Base-by-base conservation (phyloP, 2,329 filamentous ascomycete species). In the Ophiostoma piceae region DNA sequence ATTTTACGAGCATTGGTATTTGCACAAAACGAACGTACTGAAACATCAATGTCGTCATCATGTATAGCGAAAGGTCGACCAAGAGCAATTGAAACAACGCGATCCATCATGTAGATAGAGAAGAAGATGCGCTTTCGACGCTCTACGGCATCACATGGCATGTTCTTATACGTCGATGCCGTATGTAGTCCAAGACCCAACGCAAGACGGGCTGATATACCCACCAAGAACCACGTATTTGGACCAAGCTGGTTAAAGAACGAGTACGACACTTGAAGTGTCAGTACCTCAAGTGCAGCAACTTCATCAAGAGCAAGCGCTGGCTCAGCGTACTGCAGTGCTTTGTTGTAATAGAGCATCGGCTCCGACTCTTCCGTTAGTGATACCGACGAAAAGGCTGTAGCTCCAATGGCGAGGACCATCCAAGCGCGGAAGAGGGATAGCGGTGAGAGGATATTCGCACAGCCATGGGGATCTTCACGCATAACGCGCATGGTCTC, bases 81-180 rank as follows among this genome's bases (percentile, higher is more conserved):
- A 1, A 83, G 73, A 2, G 81, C 78, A 37, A 80, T 78, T 6
- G 81, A 83, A 5, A 82, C 81, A 1, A 83, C 77, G 1, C 78
- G 79, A 74, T 83, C 81, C 81, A 83, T 83, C 81, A 83, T 83
- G 66, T 83, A 83, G 4, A 83, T 75, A 1, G 79, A 82, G 60
- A 80, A 82, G 73, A 83, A 83, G 1, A 83, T 72, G 2, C 81
- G 77, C 66, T 82, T 83, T 7, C 79, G 77, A 51, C 77, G 75
- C 67, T 82, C 75, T 3, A 74, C 74, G 4, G 77, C 75, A 67
- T 80, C 77, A 0, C 75, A 66, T 3, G 79, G 73, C 1, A 81
- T 65, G 4, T 66, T 72, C 7, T 76, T 74, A 60, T 81, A 82
- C 2, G 77, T 75, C 2, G 78, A 76, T 0, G 77, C 72, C 78